Evolutionary conservation across 225 moss, liverwort and hornwort genomes (phyloP), one percentile per base, ranked within the genome.

Genomic region (Antitrichia curtipendula): DNA sequence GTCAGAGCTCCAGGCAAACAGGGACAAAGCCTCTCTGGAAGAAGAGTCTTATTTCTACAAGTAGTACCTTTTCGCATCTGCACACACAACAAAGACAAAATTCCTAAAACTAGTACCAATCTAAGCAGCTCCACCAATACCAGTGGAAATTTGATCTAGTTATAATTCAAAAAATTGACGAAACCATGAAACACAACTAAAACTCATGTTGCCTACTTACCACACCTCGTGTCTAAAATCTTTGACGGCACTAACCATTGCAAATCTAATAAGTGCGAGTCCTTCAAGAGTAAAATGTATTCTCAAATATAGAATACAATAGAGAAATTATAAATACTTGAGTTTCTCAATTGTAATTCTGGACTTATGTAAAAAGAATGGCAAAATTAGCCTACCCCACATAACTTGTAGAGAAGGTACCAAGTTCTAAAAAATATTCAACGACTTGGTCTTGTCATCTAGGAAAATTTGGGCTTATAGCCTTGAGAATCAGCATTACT

Each of bases 401-500:
- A 45, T 75, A 82, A 65, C 61, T 79, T 36, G 70, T 15, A 63
- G 86, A 65, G 82, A 27, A 82, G 78, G 86, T 73, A 86, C 72
- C 82, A 84, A 66, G 80, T 66, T 80, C 31, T 61, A 52, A 73
- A 40, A 81, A 77, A 38, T 50, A 61, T 53, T 73, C 54, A 86
- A 43, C 11, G 62, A 85, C 62, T 63, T 28, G 49, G 59, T 45
- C 32, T 75, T 79, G 81, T 58, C 84, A 86, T 52, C 75, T 80
- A 32, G 83, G 20, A 64, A 75, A n/a, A 50, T 54, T 75, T 36
- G 90, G 90, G 25, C 82, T 91, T 74, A 89, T 59, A 36, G 88
- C 88, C 83, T 91, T 93, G 60, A 93, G 73, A 64, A 93, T 85
- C 50, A 90, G 90, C 90, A 93, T 93, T 88, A 93, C 49, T 56